phyloP scores from a whole-genome alignment of 495 filamentous ascomycete species.

The Neurospora hispaniola region DNA sequence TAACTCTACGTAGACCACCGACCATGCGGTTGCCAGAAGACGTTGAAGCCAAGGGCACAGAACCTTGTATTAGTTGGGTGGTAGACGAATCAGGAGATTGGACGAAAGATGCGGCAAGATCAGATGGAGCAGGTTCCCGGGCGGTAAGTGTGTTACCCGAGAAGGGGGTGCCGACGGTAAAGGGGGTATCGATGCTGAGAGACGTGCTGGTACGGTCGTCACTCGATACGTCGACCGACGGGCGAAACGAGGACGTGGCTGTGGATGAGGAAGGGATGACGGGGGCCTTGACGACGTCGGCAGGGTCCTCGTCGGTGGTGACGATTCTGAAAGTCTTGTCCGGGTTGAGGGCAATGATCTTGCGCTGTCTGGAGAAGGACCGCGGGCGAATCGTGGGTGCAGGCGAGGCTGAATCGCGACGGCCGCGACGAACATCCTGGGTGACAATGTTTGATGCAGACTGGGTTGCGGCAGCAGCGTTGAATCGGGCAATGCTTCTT shows the following conservation, averaged over 20 bases:
- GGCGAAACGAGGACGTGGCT: constrained; percentile 33
- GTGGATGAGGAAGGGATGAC: constrained; percentile 25
- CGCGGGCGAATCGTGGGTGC: constrained; percentile 13
- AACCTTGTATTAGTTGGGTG: constrained; percentile 33
- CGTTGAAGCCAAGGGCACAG: constrained; percentile 25
- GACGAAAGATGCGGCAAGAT: constrained; percentile 13
- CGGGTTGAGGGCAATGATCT: constrained; percentile 30
- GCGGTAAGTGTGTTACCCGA: constrained; percentile 26
- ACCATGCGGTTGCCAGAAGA: constrained; percentile 45
- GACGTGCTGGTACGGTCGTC: constrained; percentile 34
- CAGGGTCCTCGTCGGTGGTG: constrained; percentile 10
- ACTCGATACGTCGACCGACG: constrained; percentile 36
- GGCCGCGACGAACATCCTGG: constrained; percentile 13
- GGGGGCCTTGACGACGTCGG: constrained; percentile 17
- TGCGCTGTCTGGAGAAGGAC: constrained; percentile 28
- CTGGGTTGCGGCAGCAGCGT: constrained; percentile 8
- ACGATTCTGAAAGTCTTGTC: constrained; percentile 41
- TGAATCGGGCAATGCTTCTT: constrained; percentile 13
- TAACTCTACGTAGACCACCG: constrained; percentile 45
- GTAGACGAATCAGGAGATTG: constrained; percentile 22
- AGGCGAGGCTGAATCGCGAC: constrained; percentile 7
- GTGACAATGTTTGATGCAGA: constrained; percentile 7
- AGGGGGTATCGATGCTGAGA: constrained; percentile 16
- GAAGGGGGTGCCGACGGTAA: constrained; percentile 28
- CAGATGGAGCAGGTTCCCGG: constrained; percentile 11